These are phyloP conservation scores for Macrocystidia cucumis DNA, from an alignment of 1,284 basidiomycete genomes.

Conservation along the genomic window DNA sequence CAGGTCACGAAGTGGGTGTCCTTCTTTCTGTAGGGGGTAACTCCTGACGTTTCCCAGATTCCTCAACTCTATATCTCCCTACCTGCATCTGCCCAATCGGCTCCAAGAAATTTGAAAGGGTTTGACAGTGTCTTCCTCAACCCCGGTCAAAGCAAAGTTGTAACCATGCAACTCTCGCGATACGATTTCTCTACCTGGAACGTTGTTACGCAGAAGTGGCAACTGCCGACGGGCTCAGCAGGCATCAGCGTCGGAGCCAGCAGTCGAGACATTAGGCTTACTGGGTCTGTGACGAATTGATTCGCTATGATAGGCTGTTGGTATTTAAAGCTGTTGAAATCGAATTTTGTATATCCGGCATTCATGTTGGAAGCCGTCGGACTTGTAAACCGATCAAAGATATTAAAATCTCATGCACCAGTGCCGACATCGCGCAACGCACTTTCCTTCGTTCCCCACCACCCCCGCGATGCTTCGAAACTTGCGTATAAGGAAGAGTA, in stretches of 20 bases:
- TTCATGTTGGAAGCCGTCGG: no score
- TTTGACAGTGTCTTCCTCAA: conserved; percentile 39
- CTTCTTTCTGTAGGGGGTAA: not conserved
- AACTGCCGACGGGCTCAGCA: conserved; percentile 33
- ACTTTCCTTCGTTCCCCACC: not conserved
- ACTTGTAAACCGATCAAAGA: no score
- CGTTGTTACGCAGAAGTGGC: conserved; percentile 34
- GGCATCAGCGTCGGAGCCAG: conserved; percentile 38
- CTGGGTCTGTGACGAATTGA: conserved; percentile 23
- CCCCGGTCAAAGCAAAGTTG: conserved; percentile 29
- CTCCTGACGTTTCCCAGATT: conserved; percentile 21
- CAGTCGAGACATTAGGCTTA: conserved; percentile 37
- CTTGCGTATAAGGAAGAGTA: conserved; percentile 10
- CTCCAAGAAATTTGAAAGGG: conserved; percentile 39
- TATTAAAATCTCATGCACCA: no score
- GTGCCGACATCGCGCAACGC: not conserved
- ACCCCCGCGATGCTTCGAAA: conserved; percentile 14
- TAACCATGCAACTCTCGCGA: conserved; percentile 33
- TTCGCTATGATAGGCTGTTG: no score
- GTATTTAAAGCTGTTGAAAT: no score
- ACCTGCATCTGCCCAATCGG: conserved; percentile 33
- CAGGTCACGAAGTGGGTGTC: conserved; percentile 36
- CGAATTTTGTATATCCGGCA: no score
- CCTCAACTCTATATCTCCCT: conserved; percentile 42
- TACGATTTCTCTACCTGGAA: conserved; percentile 39